These are phyloP conservation scores for Penicillium concentricum DNA, from an alignment of 2,329 filamentous ascomycete genomes.

Conservation along the genomic window DNA sequence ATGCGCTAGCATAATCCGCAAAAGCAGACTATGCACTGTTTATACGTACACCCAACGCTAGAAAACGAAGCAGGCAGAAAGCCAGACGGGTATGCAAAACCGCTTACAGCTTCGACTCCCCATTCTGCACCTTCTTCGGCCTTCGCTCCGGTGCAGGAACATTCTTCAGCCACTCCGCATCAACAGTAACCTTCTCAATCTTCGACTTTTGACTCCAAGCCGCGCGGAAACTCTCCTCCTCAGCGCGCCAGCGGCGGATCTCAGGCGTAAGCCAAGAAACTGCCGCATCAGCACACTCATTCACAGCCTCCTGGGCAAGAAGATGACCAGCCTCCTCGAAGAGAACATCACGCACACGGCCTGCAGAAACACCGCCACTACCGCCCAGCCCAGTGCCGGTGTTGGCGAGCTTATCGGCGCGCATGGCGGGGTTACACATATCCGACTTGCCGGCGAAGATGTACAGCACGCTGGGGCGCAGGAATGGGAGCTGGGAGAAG, in stretches of 20 bases:
- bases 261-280: conserved; percentile 59
- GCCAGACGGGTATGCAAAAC: background rate
- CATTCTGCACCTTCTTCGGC: conserved; percentile 23
- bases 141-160: conserved; percentile 32
- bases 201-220: conserved; percentile 54
- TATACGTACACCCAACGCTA: background rate
- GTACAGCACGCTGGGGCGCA: conserved; percentile 49
- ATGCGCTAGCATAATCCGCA: background rate
- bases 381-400: conserved; percentile 43
- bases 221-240: conserved; percentile 57
- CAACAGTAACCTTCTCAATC: conserved; percentile 57
- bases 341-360: conserved; percentile 65
- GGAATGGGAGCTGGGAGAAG: conserved; percentile 41
- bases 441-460: conserved; percentile 46
- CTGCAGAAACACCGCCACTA: conserved; percentile 59
- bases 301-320: conserved; percentile 77
- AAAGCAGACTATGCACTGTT: background rate
- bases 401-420: conserved; percentile 43
- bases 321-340: conserved; percentile 71
- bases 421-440: conserved; percentile 39
- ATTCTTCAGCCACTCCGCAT: conserved; percentile 53
- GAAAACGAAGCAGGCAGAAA: background rate
- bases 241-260: conserved; percentile 55
- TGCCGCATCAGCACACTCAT: conserved; percentile 61
- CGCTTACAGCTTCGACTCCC: conserved; percentile 29